Evolutionary conservation across 2,329 filamentous ascomycete genomes (phyloP), one percentile per base, ranked within the genome.

Genomic region (Daldinia sp.): DNA sequence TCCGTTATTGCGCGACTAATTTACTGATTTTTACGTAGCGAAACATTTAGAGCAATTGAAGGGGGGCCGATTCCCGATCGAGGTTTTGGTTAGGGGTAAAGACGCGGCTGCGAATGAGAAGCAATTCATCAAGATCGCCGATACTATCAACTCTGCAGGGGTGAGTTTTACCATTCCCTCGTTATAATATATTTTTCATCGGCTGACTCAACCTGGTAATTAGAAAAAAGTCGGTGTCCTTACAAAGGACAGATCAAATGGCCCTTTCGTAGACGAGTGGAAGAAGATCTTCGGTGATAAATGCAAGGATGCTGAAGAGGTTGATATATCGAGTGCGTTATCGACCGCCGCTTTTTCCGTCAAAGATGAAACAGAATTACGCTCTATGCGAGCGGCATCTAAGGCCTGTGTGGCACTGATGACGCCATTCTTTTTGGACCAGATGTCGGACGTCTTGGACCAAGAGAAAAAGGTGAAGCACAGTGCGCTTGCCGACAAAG

Each of bases 401-500:
- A 91, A 95, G 75, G 94, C 95, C 47, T 97, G 94, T 71, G 94
- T 96, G 68, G 94, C 93, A 61, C 83, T 98, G 63, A 96, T 98
- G 89, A 93, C 93, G 51, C 93, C 94, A 62, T 99, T 95, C 78
- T 98, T 98, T 77, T 89, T 99, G 68, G 95, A 99, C 75, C 94
- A 97, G 77, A 98, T 99, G 94, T 97, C 94, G 51, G 90, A 91
- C 71, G 90, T 98, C 53, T 87, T 99, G 63, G 95, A 99, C 74
- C 90, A 94, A 70, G 96, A 98, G 77, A 97, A 97, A 83, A 97
- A 97, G 76, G 93, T 98, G 75, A 95, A 93, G 67, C 95, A 99
- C 79, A 92, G 90, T 68, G 85, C 85, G 1, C 85, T 99, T 6
- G 89, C 92, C n/a, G 88, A 92, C 72, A 95, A 94, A 78, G 90